These are phyloP conservation scores for Tulasnella sp. DNA, from an alignment of 768 basidiomycete species.

Conservation along the genomic window DNA sequence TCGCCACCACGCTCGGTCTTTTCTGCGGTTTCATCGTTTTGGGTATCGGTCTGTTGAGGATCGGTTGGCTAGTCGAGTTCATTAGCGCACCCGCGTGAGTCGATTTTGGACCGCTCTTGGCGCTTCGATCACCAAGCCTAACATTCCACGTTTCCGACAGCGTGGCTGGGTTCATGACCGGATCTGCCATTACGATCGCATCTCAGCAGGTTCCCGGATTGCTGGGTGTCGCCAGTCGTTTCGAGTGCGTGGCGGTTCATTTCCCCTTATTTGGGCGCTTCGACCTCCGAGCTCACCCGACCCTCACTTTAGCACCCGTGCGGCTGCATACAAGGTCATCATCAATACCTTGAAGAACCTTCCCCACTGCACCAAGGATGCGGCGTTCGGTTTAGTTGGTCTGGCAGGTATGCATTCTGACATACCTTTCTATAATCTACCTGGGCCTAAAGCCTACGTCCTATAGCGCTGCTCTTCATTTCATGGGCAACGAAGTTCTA, in stretches of 20 bases:
- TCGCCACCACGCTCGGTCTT: constrained; percentile 76
- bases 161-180: constrained; percentile 68
- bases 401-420: constrained; percentile 33
- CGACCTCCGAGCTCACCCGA: neutral
- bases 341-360: constrained; percentile 87
- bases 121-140: neutral
- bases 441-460: constrained; percentile 7
- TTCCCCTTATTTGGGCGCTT: constrained; percentile 7
- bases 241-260: constrained; percentile 68
- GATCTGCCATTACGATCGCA: constrained; percentile 88
- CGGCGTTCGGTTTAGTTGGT: constrained; percentile 78
- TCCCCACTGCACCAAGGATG: constrained; percentile 57
- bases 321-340: constrained; percentile 71
- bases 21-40: constrained; percentile 86
- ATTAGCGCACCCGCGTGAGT: constrained; percentile 72
- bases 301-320: constrained; percentile 52
- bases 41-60: constrained; percentile 71
- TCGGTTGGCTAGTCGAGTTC: constrained; percentile 94
- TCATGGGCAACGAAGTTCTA: constrained; percentile 43
- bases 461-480: constrained; percentile 47
- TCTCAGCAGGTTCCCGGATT: constrained; percentile 79
- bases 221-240: constrained; percentile 67
- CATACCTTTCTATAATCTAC: constrained; percentile 14
- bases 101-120: constrained; percentile 31
- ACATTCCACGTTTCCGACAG: neutral